Evolutionary conservation across 1,284 basidiomycete genomes (phyloP).

Genomic region (Crucibulum cyathiforme): DNA sequence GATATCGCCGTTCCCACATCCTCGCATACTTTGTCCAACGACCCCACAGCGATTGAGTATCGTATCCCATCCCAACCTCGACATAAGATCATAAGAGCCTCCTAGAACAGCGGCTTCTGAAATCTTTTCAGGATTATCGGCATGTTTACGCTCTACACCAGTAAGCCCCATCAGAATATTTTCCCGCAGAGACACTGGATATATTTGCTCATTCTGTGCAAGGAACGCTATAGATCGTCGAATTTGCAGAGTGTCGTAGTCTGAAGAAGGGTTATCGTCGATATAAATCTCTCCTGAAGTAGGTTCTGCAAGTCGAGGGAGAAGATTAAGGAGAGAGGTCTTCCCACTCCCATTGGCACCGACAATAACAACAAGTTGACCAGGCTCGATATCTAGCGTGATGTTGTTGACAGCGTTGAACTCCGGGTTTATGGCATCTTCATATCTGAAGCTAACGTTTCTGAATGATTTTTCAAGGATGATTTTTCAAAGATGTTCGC

Average conservation of each 20-base stretch:
- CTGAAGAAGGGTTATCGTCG: conserved; percentile 37
- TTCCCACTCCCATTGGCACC: conserved; percentile 59
- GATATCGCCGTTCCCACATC: conserved; percentile 25
- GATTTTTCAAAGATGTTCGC: conserved; percentile 1
- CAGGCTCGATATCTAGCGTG: conserved; percentile 48
- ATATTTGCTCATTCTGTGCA: conserved; percentile 45
- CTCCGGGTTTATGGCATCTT: conserved; percentile 13
- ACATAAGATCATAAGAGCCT: conserved; percentile 40
- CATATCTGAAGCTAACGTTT: conserved; percentile 47
- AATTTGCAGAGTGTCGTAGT: conserved; percentile 33
- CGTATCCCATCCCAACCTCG: conserved; percentile 38
- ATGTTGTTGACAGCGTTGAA: conserved; percentile 38
- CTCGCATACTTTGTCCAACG: conserved; percentile 25
- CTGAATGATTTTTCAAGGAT: conserved; percentile 24
- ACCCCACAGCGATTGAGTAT: conserved; percentile 39
- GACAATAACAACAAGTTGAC: conserved; percentile 52
- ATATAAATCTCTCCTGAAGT: conserved; percentile 46
- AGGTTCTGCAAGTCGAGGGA: conserved; percentile 47
- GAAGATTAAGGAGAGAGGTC: conserved; percentile 50
- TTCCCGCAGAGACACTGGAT: conserved; percentile 47
- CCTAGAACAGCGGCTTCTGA: conserved; percentile 43
- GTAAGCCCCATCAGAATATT: conserved; percentile 45
- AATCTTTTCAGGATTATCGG: conserved; percentile 20
- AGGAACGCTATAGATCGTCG: conserved; percentile 44
- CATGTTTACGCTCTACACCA: conserved; percentile 2